These are phyloP conservation scores for Clonostachys chloroleuca DNA, from an alignment of 2,329 filamentous ascomycete species.

Conservation along the genomic window DNA sequence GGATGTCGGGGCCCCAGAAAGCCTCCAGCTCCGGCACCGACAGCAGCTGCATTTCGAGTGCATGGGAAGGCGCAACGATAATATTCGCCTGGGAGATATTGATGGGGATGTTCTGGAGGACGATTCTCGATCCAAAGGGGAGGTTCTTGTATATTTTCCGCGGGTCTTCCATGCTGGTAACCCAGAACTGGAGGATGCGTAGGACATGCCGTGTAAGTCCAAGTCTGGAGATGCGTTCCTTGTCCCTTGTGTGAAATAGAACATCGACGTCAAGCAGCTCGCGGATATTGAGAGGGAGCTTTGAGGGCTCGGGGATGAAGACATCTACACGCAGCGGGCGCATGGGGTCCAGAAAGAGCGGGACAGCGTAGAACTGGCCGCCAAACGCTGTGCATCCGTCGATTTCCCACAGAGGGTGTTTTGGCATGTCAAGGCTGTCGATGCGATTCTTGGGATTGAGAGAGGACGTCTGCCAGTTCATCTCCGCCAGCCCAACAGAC, in stretches of 20 bases:
- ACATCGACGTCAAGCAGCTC: conserved; percentile 39
- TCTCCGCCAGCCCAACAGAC: not conserved
- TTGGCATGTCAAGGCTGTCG: conserved; percentile 43
- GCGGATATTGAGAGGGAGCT: conserved; percentile 33
- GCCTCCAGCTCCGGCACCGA: conserved; percentile 31
- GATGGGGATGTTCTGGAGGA: conserved; percentile 44
- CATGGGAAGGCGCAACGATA: conserved; percentile 41
- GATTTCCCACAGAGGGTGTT: conserved; percentile 48
- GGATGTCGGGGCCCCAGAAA: conserved; percentile 35
- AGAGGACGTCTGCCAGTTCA: conserved; percentile 39
- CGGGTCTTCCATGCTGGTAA: conserved; percentile 20
- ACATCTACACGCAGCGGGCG: conserved; percentile 53
- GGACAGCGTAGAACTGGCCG: conserved; percentile 52
- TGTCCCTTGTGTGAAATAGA: conserved; percentile 52
- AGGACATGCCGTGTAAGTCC: conserved; percentile 50
- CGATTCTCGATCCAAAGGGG: conserved; percentile 54
- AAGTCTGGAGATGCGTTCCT: conserved; percentile 37
- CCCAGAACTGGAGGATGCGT: conserved; percentile 49
- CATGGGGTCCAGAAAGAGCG: conserved; percentile 39
- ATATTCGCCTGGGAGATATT: conserved; percentile 41
- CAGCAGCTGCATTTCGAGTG: conserved; percentile 48
- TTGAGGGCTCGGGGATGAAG: conserved; percentile 47
- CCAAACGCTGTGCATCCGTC: conserved; percentile 54
- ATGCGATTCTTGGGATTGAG: conserved; percentile 59
- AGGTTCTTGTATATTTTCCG: conserved; percentile 32